Percentiles rank a stretch among this genome's conserved stretches.
Evolutionary conservation across 2,329 filamentous ascomycete species (phyloP).

Genomic region (Hymenoscyphus salicellus): DNA sequence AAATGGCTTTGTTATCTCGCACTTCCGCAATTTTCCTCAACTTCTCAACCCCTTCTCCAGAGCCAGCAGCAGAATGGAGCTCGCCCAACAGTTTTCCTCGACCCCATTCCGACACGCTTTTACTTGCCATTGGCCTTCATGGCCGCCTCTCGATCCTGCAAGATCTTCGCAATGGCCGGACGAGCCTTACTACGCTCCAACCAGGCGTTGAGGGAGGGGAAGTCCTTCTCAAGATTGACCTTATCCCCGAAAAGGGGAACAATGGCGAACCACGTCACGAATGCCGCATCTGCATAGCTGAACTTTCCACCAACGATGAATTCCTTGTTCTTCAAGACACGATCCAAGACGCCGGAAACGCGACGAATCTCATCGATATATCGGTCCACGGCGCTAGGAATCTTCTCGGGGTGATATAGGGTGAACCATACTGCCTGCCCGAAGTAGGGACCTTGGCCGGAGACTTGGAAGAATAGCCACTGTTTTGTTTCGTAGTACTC

Average conservation of each 20-base stretch:
- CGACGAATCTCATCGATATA: conserved; percentile 42
- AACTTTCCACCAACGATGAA: conserved; percentile 41
- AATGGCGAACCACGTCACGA: conserved; percentile 16
- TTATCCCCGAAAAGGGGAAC: conserved; percentile 15
- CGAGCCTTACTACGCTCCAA: conserved; percentile 31
- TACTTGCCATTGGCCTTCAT: conserved; percentile 13
- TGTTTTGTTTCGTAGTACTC: conserved; percentile 37
- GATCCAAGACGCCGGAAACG: conserved; percentile 41
- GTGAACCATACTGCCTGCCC: conserved; percentile 35
- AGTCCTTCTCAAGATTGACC: conserved; percentile 28
- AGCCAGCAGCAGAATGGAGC: not conserved
- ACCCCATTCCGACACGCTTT: conserved; percentile 7
- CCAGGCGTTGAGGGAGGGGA: conserved; percentile 34
- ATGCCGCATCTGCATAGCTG: conserved; percentile 38
- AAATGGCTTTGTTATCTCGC: too few species aligned
- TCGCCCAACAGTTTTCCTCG: conserved; percentile 8
- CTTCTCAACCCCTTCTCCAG: too few species aligned
- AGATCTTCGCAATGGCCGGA: conserved; percentile 12
- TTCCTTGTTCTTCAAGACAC: conserved; percentile 36
- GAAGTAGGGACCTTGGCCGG: conserved; percentile 42
- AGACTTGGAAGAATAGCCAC: conserved; percentile 41
- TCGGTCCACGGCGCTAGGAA: conserved; percentile 43
- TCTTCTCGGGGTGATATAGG: conserved; percentile 38
- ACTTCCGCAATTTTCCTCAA: too few species aligned
- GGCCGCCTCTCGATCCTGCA: conserved; percentile 13